Conservation (phyloP, 371 early-diverging fungal genomes). For the Gilbertella persicaria region DNA sequence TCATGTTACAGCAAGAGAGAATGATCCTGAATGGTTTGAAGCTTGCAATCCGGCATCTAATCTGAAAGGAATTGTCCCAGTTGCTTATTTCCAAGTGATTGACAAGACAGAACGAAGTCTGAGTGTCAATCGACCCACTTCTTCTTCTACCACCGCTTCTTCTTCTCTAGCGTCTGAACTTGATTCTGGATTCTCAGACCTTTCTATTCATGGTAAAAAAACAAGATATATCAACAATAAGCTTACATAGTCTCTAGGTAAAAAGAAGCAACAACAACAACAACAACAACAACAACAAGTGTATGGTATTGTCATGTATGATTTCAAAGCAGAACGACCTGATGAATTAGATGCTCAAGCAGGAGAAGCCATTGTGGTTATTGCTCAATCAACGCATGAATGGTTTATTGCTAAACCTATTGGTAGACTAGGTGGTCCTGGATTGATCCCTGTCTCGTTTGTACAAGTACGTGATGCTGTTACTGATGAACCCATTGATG, state of each 20-base stretch:
- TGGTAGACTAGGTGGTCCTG: constrained; percentile 67
- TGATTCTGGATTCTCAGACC: constrained; percentile 32
- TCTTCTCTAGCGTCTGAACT: constrained; percentile 20
- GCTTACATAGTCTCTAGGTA: not conserved
- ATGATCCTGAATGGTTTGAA: constrained; percentile 78
- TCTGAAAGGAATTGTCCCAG: constrained; percentile 79
- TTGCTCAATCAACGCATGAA: constrained; percentile 79
- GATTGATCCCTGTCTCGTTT: constrained; percentile 80
- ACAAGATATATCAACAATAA: not conserved
- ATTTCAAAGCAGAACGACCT: constrained; percentile 74
- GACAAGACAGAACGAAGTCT: constrained; percentile 51
- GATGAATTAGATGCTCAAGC: constrained; percentile 76
- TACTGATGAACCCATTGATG: constrained; percentile 60
- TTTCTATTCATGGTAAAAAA: constrained; percentile 19
- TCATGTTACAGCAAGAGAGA: constrained; percentile 82
- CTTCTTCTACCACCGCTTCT: constrained; percentile 21
- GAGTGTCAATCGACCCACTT: constrained; percentile 13
- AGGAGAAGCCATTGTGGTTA: constrained; percentile 76
- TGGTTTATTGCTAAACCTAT: constrained; percentile 85
- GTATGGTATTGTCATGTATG: constrained; percentile 76
- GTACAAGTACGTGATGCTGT: constrained; percentile 72
- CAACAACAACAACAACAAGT: constrained; percentile 52
- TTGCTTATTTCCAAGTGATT: constrained; percentile 77
- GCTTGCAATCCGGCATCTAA: constrained; percentile 85
- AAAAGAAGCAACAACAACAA: constrained; percentile 7